Evolutionary conservation across 257 asterid species (phyloP), one percentile per base, ranked within the genome.

Genomic region (Ballota nigra): DNA sequence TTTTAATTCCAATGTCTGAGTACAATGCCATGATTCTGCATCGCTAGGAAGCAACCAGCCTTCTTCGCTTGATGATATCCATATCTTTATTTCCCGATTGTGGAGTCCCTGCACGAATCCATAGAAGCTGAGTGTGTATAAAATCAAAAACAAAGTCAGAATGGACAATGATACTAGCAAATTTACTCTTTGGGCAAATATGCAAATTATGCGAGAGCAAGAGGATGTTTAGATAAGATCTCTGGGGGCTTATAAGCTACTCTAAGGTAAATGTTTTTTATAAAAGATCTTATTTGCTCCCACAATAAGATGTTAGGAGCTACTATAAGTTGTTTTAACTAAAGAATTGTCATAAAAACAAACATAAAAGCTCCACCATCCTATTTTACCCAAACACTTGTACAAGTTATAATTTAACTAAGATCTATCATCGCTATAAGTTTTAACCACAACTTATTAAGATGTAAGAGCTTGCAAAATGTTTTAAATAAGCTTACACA

Each of bases 41-140:
- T 90, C 96, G 77, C 92, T 88, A 28, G 98, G 94, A 77, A 90
- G 98, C 82, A 95, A 83, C 97, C 97, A 92, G 18, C 99, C 99
- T 78, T 95, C 99, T 79, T 92, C 98, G 85, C 97, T 87, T 55
- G 87, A 83, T 78, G 97, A 92, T 63, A 84, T 82, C 99, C 99
- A 95, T 59, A 92, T 87, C 81, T 88, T 94, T 56, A 91, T 31
- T 78, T 91, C 99, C 73, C 88, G 86, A 80, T 95, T 95, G 60
- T 90, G 83, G 56, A 96, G 92, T 20, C 99, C 99, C 99, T 95
- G 88, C 34, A 66, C 26, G 68, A 43, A 61, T 77, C 66, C 51
- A 68, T 28, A 34, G 43, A 63, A 61, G 68, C 55, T 77, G 55
- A 80, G 85, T 65, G 67, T 4, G 5, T 10, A 55, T 2, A 75